Conservation (phyloP, 2,329 filamentous ascomycete species). For the Curvularia lunata region DNA sequence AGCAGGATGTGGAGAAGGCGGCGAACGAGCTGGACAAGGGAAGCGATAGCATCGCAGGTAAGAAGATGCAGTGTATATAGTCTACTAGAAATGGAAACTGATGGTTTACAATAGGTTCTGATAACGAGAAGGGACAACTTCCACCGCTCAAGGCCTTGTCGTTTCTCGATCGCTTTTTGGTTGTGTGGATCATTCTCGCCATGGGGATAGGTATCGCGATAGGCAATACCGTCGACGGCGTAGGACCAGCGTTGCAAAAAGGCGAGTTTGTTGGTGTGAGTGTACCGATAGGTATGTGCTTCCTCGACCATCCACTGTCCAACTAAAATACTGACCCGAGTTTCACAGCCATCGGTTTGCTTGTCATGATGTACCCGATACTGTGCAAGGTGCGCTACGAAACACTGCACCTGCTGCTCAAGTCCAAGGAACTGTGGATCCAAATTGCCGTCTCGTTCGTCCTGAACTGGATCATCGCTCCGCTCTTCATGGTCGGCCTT, state of each 20-base stretch:
- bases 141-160: slow-evolving; percentile 50
- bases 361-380: slow-evolving; percentile 96
- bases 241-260: slow-evolving; percentile 67
- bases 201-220: slow-evolving; percentile 78
- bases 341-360: slow-evolving; percentile 70
- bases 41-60: background rate
- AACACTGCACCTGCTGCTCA: slow-evolving; percentile 70
- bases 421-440: slow-evolving; percentile 70
- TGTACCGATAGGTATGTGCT: slow-evolving; percentile 65
- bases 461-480: slow-evolving; percentile 83
- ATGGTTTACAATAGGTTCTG: slow-evolving; percentile 3
- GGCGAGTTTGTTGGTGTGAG: slow-evolving; percentile 76
- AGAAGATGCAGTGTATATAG: background rate
- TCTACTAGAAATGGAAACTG: slow-evolving; percentile 5
- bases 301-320: too few species aligned
- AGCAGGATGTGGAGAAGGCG: slow-evolving; percentile 9
- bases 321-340: background rate
- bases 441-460: slow-evolving; percentile 79
- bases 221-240: slow-evolving; percentile 73
- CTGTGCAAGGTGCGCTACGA: slow-evolving; percentile 86
- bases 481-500: slow-evolving; percentile 78
- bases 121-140: slow-evolving; percentile 9
- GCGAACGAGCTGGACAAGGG: background rate
- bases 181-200: slow-evolving; percentile 74
- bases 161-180: slow-evolving; percentile 55